These are phyloP conservation scores for Thielaviopsis euricoi DNA, from an alignment of 2,329 filamentous ascomycete species.

Conservation along the genomic window DNA sequence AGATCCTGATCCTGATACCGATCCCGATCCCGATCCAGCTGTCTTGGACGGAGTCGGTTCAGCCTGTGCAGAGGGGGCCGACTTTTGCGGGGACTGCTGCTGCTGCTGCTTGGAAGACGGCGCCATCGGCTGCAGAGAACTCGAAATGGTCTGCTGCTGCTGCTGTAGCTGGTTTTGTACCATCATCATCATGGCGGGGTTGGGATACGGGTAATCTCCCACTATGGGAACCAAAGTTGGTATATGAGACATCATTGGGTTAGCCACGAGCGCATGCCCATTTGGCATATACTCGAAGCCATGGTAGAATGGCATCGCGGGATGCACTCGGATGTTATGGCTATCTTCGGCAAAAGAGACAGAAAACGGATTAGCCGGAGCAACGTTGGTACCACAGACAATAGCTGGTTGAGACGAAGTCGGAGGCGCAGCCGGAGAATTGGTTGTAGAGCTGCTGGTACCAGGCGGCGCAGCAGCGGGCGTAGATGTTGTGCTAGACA, in stretches of 20 bases:
- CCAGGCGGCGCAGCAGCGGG: constrained; percentile 1
- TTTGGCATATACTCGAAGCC: background rate
- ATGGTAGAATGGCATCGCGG: background rate
- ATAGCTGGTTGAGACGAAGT: constrained; percentile 7
- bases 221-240: background rate
- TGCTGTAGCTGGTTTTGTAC: background rate
- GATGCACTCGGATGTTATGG: background rate
- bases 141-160: background rate
- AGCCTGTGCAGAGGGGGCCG: background rate
- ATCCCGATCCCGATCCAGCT: background rate
- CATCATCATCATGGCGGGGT: background rate
- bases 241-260: background rate
- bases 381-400: constrained; percentile 8
- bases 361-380: background rate
- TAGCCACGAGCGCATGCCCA: background rate
- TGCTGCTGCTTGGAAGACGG: background rate
- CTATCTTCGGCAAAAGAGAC: background rate
- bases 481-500: constrained; percentile 4
- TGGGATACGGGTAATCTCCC: background rate
- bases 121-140: background rate
- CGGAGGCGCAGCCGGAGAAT: background rate
- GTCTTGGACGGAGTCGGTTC: background rate
- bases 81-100: background rate
- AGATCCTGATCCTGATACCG: background rate
- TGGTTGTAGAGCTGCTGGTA: background rate